Base-by-base conservation (phyloP, 495 filamentous ascomycete species). In the Penicillium psychrofluorescens region DNA sequence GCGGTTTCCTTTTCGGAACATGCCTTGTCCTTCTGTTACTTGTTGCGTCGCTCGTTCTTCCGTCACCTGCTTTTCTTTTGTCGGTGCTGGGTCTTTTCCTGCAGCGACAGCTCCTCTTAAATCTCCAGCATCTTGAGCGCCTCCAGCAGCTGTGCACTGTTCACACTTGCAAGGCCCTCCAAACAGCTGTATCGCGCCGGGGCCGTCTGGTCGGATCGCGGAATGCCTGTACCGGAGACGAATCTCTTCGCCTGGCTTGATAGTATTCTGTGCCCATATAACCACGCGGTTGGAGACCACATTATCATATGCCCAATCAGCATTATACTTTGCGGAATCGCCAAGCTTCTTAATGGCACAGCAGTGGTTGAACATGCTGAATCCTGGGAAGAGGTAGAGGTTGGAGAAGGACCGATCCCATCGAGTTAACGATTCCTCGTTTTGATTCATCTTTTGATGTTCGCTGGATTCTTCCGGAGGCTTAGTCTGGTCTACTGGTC, bases 351-450 rank as follows among this genome's bases (percentile, higher is more conserved):
- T 22, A 4, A 22, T 22, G 22, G 2, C 22, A 22, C 62, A 66
- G 9, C 49, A 49, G 40, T 62, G 61, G 30, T 65, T 61, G 50
- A 68, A 68, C 41, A 68, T 37, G 37, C 55, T 58, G 2, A 68
- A 38, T 6, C 59, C 63, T 2, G 63, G 55, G 41, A 61, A 62
- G 7, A 68, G 39, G 29, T 64, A 65, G 4, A 67, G 36, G 12
- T 53, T 42, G 10, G 15, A 22, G 31, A 66, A 62, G 0, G 52
- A 44, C 2, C 59, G 56, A 10, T 65, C 56, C 30, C 40, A 38
- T 0, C 35, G 15, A 3, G 13, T 29, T 13, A 56, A 45, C 8
- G 46, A 14, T 4, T 40, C 15, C 2, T 37, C 16, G 8, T 40
- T 34, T 38, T 64, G 56, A 4, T 22, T 22, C 22, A 22, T 22